Percentiles rank a stretch among this genome's conserved stretches.
phyloP scores from a whole-genome alignment of 2,329 filamentous ascomycete genomes.

The Pochonia chlamydosporia region DNA sequence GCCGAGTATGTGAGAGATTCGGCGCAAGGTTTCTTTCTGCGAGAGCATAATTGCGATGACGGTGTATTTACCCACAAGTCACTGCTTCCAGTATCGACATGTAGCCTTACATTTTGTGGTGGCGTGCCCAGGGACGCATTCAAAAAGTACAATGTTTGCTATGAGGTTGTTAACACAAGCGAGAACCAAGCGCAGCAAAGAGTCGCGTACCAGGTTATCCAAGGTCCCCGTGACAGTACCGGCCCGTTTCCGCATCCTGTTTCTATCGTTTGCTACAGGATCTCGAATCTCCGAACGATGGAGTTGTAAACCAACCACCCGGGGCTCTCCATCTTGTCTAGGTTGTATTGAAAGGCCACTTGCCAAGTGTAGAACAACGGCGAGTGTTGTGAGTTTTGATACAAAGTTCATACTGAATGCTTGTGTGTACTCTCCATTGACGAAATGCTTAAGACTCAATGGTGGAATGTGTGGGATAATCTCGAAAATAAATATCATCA shows the following conservation, averaged over 20 bases:
- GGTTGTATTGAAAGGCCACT: constrained; percentile 22
- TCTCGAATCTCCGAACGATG: constrained; percentile 30
- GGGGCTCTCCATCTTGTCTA: constrained; percentile 27
- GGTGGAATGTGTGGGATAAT: background rate
- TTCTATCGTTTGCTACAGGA: constrained; percentile 37
- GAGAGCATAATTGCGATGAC: constrained; percentile 53
- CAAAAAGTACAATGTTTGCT: constrained; percentile 58
- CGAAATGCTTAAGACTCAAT: background rate
- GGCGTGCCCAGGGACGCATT: constrained; percentile 60
- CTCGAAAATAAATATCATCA: background rate
- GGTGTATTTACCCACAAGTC: constrained; percentile 67
- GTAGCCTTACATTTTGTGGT: constrained; percentile 48
- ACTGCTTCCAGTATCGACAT: constrained; percentile 64
- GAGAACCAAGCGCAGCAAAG: background rate
- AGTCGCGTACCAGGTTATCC: constrained; percentile 47
- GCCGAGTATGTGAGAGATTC: constrained; percentile 62
- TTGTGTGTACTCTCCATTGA: background rate
- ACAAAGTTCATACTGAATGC: constrained; percentile 29
- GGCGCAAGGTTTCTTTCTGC: constrained; percentile 44
- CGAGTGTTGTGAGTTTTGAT: constrained; percentile 17
- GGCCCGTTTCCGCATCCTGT: constrained; percentile 29
- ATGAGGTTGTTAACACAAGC: background rate
- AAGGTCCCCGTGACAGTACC: constrained; percentile 38
- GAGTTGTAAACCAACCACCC: constrained; percentile 40
- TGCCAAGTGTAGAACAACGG: background rate